Evolutionary conservation across 768 basidiomycete genomes (phyloP), one percentile per base, ranked within the genome.

Genomic region (Phlebiopsis flavidoalba): DNA sequence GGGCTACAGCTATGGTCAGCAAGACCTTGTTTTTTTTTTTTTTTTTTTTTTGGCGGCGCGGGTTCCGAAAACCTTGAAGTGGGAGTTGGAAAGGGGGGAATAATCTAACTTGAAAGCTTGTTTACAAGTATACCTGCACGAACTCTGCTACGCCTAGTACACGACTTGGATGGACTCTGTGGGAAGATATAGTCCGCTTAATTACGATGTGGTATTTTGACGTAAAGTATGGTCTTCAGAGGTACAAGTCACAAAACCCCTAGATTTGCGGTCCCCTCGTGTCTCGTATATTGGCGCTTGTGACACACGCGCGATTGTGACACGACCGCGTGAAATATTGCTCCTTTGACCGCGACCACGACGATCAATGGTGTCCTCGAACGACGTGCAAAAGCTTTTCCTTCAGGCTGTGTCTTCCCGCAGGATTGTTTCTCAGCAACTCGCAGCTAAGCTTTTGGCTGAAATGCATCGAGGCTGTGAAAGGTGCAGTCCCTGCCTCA

Each of bases 1-100:
- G 95, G 95, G 96, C 91, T 8, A 89, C 94, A 15, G 89, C 91
- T 52, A 98, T 99, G 96, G 91, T 99, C 64, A 95, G 93, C 81
- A 98, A 98, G 77, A 98, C 97, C 15, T 78, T 99, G 50, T n/a
- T n/a, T n/a, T n/a, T n/a, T n/a, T n/a, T n/a, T n/a, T n/a, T n/a
- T n/a, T n/a, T n/a, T n/a, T n/a, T n/a, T n/a, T n/a, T n/a, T n/a
- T n/a, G n/a, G n/a, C n/a, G n/a, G n/a, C n/a, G n/a, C 83, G 86
- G 53, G 85, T 98, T 55, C 91, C 92, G 12, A 94, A n/a, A 94
- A 75, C 66, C 83, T 50, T 91, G 48, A 31, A 31, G 26, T 31
- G 40, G 40, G 37, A 21, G 8, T n/a, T 8, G 40, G 54, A n/a
- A 45, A 26, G 24, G 37, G 22, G 8, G 40, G 22, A 22, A 15